Conservation (phyloP, 208 protist species). For the Leishmania tarentolae region DNA sequence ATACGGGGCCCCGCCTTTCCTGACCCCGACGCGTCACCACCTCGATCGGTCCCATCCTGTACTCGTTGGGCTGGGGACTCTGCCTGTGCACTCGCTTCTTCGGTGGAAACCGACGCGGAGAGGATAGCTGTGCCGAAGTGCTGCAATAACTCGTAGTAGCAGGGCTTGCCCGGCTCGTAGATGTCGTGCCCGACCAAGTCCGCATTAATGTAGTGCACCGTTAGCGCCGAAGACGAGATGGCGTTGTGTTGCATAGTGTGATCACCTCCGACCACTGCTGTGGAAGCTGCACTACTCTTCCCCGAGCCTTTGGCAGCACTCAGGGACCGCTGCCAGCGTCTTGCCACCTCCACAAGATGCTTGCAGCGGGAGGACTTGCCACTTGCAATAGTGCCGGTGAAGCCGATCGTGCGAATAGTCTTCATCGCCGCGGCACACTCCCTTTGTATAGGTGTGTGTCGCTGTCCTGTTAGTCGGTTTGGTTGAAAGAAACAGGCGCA, state of each 20-base stretch:
- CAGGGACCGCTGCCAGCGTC: slow-evolving; percentile 5
- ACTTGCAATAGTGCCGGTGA: slow-evolving; percentile 83
- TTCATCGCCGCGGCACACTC: slow-evolving; percentile 7
- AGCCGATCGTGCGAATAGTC: slow-evolving; percentile 46
- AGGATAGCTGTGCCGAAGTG: slow-evolving; percentile 63
- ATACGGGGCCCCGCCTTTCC: slow-evolving; percentile 30
- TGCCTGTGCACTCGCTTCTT: not conserved
- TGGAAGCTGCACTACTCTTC: not conserved
- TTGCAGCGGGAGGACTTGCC: slow-evolving; percentile 75
- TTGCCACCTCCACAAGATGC: slow-evolving; percentile 46
- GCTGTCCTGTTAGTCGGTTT: not conserved
- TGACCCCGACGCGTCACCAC: not conserved
- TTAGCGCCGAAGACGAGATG: slow-evolving; percentile 12
- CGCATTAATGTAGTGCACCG: slow-evolving; percentile 60
- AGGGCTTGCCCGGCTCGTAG: slow-evolving; percentile 68
- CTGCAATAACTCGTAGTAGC: slow-evolving; percentile 60
- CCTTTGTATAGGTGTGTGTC: not conserved
- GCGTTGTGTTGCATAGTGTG: not conserved
- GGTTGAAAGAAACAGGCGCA: not conserved
- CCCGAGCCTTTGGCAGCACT: not conserved
- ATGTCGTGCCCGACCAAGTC: slow-evolving; percentile 72
- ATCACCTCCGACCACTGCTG: not conserved
- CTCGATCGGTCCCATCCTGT: not conserved
- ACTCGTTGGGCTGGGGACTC: not conserved
- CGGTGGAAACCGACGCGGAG: not conserved